Evolutionary conservation across 2,329 filamentous ascomycete genomes (phyloP).

Genomic region (Aspergillaceae sp.): DNA sequence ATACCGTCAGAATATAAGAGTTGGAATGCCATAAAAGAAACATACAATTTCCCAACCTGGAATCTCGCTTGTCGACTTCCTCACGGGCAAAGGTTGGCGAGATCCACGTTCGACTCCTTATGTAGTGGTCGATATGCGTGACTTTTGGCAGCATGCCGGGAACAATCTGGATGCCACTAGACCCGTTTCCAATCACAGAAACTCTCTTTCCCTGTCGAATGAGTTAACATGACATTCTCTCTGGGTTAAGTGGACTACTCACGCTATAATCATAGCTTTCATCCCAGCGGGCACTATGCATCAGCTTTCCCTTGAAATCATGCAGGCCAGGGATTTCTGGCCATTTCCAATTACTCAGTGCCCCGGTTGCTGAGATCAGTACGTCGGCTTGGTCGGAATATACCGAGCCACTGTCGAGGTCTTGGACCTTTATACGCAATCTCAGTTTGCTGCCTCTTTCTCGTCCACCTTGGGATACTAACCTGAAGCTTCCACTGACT

Average conservation of each 20-base stretch:
- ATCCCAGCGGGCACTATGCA: slow-evolving; percentile 40
- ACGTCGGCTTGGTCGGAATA: slow-evolving; percentile 25
- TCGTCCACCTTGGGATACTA: neutral
- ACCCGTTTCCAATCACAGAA: slow-evolving; percentile 32
- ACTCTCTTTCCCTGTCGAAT: slow-evolving; percentile 22
- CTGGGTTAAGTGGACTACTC: neutral
- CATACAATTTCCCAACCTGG: slow-evolving; percentile 23
- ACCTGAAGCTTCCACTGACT: slow-evolving; percentile 24
- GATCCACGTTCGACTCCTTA: slow-evolving; percentile 25
- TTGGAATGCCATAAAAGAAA: neutral
- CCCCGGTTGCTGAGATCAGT: slow-evolving; percentile 32
- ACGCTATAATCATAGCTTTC: slow-evolving; percentile 26
- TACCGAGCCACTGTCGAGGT: slow-evolving; percentile 11
- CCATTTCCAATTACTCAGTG: slow-evolving; percentile 37
- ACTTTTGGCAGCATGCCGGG: slow-evolving; percentile 34
- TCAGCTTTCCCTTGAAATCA: slow-evolving; percentile 38
- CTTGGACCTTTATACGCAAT: slow-evolving; percentile 12
- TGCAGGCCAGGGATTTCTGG: slow-evolving; percentile 40
- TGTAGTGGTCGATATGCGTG: slow-evolving; percentile 28
- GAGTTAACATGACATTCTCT: neutral
- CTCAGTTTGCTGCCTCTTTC: too few relatives aligned
- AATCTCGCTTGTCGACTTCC: slow-evolving; percentile 19
- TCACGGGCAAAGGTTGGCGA: slow-evolving; percentile 20
- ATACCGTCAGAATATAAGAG: too few relatives aligned
- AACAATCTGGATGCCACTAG: slow-evolving; percentile 36